phyloP scores from a whole-genome alignment of 225 moss, liverwort and hornwort species.

The Anthoceros angustus region DNA sequence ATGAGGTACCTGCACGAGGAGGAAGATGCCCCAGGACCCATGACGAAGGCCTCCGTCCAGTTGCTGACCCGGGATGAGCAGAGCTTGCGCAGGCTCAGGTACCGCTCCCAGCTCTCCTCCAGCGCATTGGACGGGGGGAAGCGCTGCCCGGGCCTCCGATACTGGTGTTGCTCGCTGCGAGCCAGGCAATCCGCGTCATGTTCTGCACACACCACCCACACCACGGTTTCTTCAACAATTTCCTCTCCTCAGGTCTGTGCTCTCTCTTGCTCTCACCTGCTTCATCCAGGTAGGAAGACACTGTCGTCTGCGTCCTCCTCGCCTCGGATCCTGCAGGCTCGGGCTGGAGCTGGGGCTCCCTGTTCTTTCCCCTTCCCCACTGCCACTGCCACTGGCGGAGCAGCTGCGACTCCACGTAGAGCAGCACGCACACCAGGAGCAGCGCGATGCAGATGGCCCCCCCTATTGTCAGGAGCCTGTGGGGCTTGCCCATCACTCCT shows the following conservation, averaged over 20 bases:
- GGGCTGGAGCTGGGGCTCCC: no score
- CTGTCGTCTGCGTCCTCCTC: no score
- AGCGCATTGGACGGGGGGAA: constrained; percentile 23
- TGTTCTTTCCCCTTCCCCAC: no score
- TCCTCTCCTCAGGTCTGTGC: no score
- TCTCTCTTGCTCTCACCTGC: no score
- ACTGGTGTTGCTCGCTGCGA: constrained; percentile 36
- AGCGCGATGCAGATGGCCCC: neutral
- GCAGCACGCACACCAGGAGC: neutral
- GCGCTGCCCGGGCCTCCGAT: constrained; percentile 19
- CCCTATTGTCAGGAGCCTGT: neutral
- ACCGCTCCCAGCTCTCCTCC: constrained; percentile 28
- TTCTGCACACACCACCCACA: neutral
- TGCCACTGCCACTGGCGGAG: neutral
- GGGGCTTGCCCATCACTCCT: no score
- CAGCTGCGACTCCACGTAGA: neutral
- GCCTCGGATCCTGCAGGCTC: no score
- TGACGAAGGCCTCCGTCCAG: constrained; percentile 33
- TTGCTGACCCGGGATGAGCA: constrained; percentile 30
- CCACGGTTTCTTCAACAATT: no score
- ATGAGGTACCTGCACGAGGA: constrained; percentile 33
- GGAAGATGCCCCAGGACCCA: constrained; percentile 10
- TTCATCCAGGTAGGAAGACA: no score
- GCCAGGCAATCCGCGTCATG: constrained; percentile 20
- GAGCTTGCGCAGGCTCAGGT: constrained; percentile 28